Evolutionary conservation across 2,329 filamentous ascomycete species (phyloP).

Genomic region (Sclerotiophoma versabilis): DNA sequence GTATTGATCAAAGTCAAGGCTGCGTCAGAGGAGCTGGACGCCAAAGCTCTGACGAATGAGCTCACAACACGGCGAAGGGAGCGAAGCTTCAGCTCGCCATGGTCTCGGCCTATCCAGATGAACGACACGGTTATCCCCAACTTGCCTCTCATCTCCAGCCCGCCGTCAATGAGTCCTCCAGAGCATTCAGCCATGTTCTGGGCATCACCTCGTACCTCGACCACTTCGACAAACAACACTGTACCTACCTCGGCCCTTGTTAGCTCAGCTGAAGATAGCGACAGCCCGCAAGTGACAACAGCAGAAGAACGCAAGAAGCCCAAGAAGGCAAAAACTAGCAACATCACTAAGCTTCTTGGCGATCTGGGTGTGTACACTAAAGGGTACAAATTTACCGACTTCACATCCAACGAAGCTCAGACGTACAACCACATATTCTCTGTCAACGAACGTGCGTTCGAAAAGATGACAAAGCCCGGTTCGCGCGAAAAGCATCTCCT

Average conservation of each 20-base stretch:
- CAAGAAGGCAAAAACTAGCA: constrained; percentile 71
- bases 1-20: constrained; percentile 96
- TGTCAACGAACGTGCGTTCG: constrained; percentile 88
- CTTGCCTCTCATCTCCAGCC: constrained; percentile 60
- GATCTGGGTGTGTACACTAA: constrained; percentile 82
- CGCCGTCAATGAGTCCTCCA: constrained; percentile 60
- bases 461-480: constrained; percentile 77
- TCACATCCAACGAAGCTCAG: constrained; percentile 79
- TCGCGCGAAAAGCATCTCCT: constrained; percentile 78
- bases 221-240: constrained; percentile 64
- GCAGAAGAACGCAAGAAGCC: constrained; percentile 65
- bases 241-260: constrained; percentile 60
- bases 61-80: constrained; percentile 51
- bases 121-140: constrained; percentile 64
- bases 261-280: constrained; percentile 79
- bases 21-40: constrained; percentile 57
- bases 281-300: constrained; percentile 66
- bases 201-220: constrained; percentile 60
- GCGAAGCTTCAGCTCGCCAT: constrained; percentile 80
- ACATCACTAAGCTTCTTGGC: constrained; percentile 83
- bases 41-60: constrained; percentile 46
- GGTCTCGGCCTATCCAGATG: constrained; percentile 66
- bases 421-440: constrained; percentile 95
- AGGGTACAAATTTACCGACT: constrained; percentile 83
- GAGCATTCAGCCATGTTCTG: constrained; percentile 56